phyloP scores from a whole-genome alignment of 176 grass and related monocot genomes.

The Puya raimondii region DNA sequence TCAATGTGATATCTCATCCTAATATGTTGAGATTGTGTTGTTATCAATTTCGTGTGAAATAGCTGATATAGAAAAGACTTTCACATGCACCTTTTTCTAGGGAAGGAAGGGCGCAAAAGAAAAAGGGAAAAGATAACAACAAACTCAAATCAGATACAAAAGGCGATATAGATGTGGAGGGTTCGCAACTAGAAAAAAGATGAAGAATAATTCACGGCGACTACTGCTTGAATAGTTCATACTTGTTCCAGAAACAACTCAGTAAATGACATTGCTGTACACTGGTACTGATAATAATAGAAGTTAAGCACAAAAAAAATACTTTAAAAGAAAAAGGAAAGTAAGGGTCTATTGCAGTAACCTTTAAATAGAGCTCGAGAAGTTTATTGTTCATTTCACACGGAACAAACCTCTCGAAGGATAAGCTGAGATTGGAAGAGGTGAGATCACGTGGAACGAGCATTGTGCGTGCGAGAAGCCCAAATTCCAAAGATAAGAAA shows the following conservation, averaged over 20 bases:
- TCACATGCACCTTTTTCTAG: background rate
- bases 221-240: background rate
- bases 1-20: no score
- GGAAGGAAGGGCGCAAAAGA: background rate
- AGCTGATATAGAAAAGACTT: no score
- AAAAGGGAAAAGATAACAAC: background rate
- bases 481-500: conserved; percentile 88
- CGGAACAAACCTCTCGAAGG: background rate
- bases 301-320: background rate
- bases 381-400: background rate
- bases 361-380: background rate
- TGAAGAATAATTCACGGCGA: background rate
- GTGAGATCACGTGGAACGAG: conserved; percentile 37
- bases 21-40: no score
- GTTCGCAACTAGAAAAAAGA: background rate
- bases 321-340: background rate
- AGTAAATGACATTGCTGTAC: no score
- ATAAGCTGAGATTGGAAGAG: background rate
- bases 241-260: no score
- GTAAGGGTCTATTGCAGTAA: background rate
- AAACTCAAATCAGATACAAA: background rate
- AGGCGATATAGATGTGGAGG: background rate
- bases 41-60: no score
- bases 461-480: conserved; percentile 52
- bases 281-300: no score